Evolutionary conservation across 176 grass and related monocot species (phyloP), one percentile per base, ranked within the genome.

Genomic region (Phyllostachys edulis): DNA sequence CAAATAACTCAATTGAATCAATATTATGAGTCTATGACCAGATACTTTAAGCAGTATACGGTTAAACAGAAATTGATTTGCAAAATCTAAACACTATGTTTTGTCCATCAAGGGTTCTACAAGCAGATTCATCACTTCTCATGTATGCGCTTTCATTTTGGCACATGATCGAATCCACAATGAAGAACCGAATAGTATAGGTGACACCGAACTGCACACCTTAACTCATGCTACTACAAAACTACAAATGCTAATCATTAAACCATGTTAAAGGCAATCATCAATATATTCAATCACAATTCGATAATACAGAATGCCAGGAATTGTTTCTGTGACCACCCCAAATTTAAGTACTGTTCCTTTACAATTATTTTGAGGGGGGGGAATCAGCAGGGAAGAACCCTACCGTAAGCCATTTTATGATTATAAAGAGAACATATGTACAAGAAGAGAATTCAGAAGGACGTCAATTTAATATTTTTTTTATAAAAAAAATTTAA

Each of bases 21-120:
- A 45, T 51, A 34, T 8, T 56, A 36, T 3, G 44, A 12, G 10
- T 45, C 44, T 45, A 12, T 55, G 26, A 51, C 24, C 16, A 49
- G 0, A 12, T 69, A 55, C 15, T 73, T 52, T 56, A 32, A 29
- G 60, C 24, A 39, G 1, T 7, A 38, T 15, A 61, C 38, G 18
- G 24, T 11, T 70, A 38, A 80, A 63, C 5, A 74, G 45, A 52
- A 88, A 74, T 21, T 41, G 51, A 50, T 65, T 80, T 62, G 67
- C 26, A 73, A 83, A 75, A 62, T 80, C 12, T 71, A 39, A 63
- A 70, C 7, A 67, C 1, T 9, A 74, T 27, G 40, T 68, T 51
- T 72, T 65, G 56, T 71, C 9, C 59, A 56, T 60, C 44, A 85
- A 27, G n/a, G 7, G 17, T 69, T 41, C 10, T 14, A 63, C 37